Percentiles rank a stretch among this genome's conserved stretches.
Conservation (phyloP, 805 yeast genomes). For the Kodamaea jinghongensis region DNA sequence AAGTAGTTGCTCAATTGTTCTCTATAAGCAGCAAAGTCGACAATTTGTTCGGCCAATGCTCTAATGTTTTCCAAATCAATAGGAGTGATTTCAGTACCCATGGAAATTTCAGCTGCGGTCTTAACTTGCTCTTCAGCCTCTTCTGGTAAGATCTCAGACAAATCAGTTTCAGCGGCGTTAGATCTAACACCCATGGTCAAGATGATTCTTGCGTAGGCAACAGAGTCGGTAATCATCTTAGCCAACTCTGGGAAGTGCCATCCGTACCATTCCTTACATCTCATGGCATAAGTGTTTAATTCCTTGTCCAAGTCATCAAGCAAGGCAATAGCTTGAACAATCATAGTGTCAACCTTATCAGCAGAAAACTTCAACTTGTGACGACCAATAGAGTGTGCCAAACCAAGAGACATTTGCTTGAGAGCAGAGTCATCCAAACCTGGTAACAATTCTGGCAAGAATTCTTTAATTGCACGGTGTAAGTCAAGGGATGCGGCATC, state of each 20-base stretch:
- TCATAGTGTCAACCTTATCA: conserved; percentile 98
- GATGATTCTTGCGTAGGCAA: conserved; percentile 92
- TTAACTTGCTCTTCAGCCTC: conserved; percentile 62
- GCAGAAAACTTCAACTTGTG: conserved; percentile 96
- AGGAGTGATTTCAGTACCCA: conserved; percentile 99
- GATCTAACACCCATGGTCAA: conserved; percentile 92
- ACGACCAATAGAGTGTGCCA: conserved; percentile 98
- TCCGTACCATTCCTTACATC: conserved; percentile 99
- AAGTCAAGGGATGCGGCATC: conserved; percentile 95
- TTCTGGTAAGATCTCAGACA: conserved; percentile 51
- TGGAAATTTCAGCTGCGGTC: conserved; percentile 96
- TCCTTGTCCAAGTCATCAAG: conserved; percentile 97
- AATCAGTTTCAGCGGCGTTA: conserved; percentile 83
- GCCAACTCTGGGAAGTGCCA: conserved; percentile 99
- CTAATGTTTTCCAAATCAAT: conserved; percentile 83
- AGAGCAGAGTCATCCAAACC: conserved; percentile 84
- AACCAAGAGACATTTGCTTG: conserved; percentile 94
- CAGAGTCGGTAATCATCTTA: conserved; percentile 92
- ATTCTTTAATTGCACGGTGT: conserved; percentile 92
- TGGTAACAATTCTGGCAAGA: conserved; percentile 90
- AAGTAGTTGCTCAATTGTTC: conserved; percentile 92
- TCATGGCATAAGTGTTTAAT: conserved; percentile 96
- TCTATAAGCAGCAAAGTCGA: conserved; percentile 93
- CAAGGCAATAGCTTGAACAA: conserved; percentile 96
- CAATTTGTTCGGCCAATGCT: conserved; percentile 92